Percentiles rank a stretch among this genome's conserved stretches.
Evolutionary conservation across 306 rosid genomes (phyloP).

Genomic region (Inga laurina): DNA sequence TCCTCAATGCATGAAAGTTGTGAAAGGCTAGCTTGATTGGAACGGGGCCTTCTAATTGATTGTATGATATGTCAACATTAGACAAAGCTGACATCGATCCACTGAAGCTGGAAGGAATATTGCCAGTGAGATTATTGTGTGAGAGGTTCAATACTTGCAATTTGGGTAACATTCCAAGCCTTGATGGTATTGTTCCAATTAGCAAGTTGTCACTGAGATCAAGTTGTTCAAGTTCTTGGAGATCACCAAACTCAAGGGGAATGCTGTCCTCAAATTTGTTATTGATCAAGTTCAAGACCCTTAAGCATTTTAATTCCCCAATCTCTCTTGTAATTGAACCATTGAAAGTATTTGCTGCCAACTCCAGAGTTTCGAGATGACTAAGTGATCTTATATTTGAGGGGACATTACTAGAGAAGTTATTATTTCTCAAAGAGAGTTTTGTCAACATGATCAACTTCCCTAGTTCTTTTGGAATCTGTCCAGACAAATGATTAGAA

Average conservation of each 20-base stretch:
- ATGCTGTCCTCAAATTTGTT: neutral
- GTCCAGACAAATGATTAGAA: slow-evolving; percentile 31
- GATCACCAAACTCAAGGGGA: neutral
- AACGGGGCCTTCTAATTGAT: no score
- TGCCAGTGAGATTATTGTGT: no score
- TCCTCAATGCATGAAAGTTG: no score
- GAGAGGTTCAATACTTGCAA: no score
- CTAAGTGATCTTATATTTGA: neutral
- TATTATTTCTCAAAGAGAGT: neutral
- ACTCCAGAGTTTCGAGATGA: neutral
- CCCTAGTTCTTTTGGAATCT: slow-evolving; percentile 5
- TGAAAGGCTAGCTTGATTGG: no score
- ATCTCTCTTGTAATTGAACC: neutral
- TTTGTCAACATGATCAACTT: neutral
- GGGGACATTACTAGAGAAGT: neutral
- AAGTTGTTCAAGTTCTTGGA: neutral
- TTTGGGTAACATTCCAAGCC: no score
- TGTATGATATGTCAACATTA: no score
- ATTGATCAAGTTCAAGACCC: neutral
- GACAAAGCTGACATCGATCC: no score
- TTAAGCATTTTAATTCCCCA: neutral
- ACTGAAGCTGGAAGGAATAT: no score
- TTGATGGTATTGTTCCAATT: neutral
- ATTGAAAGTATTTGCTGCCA: neutral
- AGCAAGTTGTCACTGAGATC: neutral